Evolutionary conservation across 1,284 basidiomycete genomes (phyloP).

Genomic region (Sporisorium graminicola): DNA sequence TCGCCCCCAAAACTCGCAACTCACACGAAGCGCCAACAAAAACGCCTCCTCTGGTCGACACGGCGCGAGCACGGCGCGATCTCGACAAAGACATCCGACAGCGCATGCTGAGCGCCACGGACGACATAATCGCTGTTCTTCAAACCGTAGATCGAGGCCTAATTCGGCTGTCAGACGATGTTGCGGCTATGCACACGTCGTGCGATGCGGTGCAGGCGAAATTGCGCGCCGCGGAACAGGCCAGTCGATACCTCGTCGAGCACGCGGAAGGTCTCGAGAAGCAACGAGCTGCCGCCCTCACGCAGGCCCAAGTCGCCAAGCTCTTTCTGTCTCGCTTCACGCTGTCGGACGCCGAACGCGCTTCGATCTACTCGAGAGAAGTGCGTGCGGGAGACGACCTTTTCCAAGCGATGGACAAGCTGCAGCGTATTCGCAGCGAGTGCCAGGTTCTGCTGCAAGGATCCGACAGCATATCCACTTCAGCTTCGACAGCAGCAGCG

Average conservation of each 20-base stretch:
- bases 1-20: neutral
- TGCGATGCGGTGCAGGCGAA: slow-evolving; percentile 42
- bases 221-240: slow-evolving; percentile 22
- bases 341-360: slow-evolving; percentile 79
- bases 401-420: slow-evolving; percentile 88
- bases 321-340: slow-evolving; percentile 89
- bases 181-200: slow-evolving; percentile 34
- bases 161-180: slow-evolving; percentile 35
- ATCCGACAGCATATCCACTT: slow-evolving; percentile 75
- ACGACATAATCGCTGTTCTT: slow-evolving; percentile 83
- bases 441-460: slow-evolving; percentile 89
- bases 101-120: slow-evolving; percentile 82
- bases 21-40: neutral
- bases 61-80: slow-evolving; percentile 78
- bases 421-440: slow-evolving; percentile 83
- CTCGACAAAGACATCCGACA: slow-evolving; percentile 86
- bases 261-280: slow-evolving; percentile 44
- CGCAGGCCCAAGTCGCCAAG: slow-evolving; percentile 77
- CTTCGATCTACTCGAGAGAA: slow-evolving; percentile 82
- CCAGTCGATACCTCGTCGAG: slow-evolving; percentile 50
- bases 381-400: slow-evolving; percentile 80
- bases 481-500: too few species aligned
- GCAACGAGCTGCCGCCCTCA: slow-evolving; percentile 30
- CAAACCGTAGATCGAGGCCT: slow-evolving; percentile 83
- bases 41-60: slow-evolving; percentile 29